Evolutionary conservation across 1,284 basidiomycete species (phyloP), one percentile per base, ranked within the genome.

Genomic region (Cerrena zonata): DNA sequence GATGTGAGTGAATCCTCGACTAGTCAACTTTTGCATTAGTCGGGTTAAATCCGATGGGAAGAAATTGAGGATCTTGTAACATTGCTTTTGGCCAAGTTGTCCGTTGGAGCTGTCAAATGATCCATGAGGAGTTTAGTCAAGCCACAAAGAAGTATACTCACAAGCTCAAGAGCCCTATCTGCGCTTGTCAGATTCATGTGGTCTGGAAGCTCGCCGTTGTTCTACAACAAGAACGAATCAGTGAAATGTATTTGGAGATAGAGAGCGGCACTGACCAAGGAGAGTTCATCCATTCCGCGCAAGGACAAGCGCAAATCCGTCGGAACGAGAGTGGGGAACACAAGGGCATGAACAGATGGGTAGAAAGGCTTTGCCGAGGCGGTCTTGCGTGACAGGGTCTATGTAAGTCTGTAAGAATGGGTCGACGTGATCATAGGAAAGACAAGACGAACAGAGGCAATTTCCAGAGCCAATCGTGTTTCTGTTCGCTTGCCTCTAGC

Each of bases 321-420:
- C 22, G 88, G 88, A 21, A 90, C 55, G 61, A 77, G 79, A 3
- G 86, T 84, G 18, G 88, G 88, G 24, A 90, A 64, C 18, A 89
- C 69, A 4, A 91, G 60, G 23, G 77, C 78, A 66, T 91, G 88
- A 2, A 87, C 75, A 2, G 83, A 79, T 0, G 88, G 87, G 23
- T 69, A 66, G 64, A 84, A 88, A 2, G 88, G 87, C 48, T 80
- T 74, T 22, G 67, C 66, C 0, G 71, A 56, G 2, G 81, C 75
- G 13, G 76, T 70, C 45, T 68, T 68, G 36, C 58, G 60, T 2
- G 82, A 78, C 56, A 87, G 68, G 54, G 73, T 71, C 87, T 89
- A 51, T 2, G 41, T 10, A 23, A 13, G 3, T 13, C 11, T 3
- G 19, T 23, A 23, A 5, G 45, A 40, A 38, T 49, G 19, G 11